Evolutionary conservation across 169 alveolate species (phyloP), one percentile per base, ranked within the genome.

Genomic region (Fabrea salina): DNA sequence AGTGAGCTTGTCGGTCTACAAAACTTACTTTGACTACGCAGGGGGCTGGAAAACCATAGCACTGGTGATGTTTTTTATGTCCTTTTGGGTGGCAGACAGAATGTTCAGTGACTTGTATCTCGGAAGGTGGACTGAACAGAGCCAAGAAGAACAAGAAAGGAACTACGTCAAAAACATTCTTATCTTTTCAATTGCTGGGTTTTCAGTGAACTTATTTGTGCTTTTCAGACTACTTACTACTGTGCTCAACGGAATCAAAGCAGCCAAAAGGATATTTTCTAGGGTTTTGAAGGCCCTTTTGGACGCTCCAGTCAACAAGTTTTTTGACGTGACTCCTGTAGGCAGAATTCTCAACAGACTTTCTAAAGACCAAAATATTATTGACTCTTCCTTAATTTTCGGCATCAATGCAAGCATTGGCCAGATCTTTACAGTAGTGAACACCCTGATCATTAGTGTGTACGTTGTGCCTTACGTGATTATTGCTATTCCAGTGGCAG

Each of bases 261-360:
- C 82, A 58, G 83, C 87, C 32, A 64, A 66, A 33, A 54, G 56
- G 66, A 68, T 83, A 13, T 89, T 84, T 79, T 64, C 66, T 30
- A 78, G 56, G 67, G 79, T 82, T 87, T 13, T 83, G 35, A 59
- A 66, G 33, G 68, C 75, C 41, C 47, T 87, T 57, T 54, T 78
- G 54, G 59, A 58, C 37, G 87, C 91, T 4, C 88, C 90, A 0
- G 76, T 85, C 22, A 85, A 85, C 54, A 70, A 71, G 64, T 85
- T 80, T 54, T 81, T 57, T 70, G 90, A 85, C 70, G 75, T 85
- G 7, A 83, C 83, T 1, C 90, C 90, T 22, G 54, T 76, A 13
- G 90, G 90, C 5, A 84, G 83, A 71, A 75, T 75, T 40, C 54
- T 85, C 19, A 85, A 85, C 51, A 51, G 90, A 43, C 74, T 85